Evolutionary conservation across 2,329 filamentous ascomycete genomes (phyloP).

Genomic region (Clarireedia hainanense): DNA sequence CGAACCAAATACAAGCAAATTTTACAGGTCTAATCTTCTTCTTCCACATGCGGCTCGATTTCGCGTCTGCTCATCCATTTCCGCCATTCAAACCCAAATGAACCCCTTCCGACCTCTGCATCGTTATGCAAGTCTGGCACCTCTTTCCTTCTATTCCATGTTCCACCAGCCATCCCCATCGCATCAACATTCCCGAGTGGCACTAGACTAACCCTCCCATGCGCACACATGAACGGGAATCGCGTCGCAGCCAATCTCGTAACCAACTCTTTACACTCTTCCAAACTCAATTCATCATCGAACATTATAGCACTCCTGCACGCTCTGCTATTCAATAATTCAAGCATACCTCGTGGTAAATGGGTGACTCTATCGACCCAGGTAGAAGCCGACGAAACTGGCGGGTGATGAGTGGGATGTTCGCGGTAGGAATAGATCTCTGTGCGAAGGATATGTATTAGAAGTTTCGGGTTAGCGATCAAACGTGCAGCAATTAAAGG

Average conservation of each 20-base stretch:
- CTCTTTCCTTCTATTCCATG: background rate
- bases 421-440: slow-evolving; percentile 58
- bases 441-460: slow-evolving; percentile 65
- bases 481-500: slow-evolving; percentile 70
- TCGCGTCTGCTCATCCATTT: background rate
- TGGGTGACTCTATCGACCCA: slow-evolving; percentile 59
- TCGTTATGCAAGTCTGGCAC: no score
- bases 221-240: slow-evolving; percentile 79
- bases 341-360: slow-evolving; percentile 69
- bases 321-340: slow-evolving; percentile 67
- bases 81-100: background rate
- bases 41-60: no score
- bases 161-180: background rate
- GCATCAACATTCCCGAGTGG: slow-evolving; percentile 46
- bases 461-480: slow-evolving; percentile 58
- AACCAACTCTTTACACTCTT: slow-evolving; percentile 54
- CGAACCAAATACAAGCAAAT: no score
- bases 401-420: background rate
- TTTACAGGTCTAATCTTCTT: no score
- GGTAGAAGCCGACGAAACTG: slow-evolving; percentile 14
- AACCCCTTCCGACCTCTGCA: no score
- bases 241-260: slow-evolving; percentile 49
- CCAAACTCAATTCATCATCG: slow-evolving; percentile 56
- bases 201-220: slow-evolving; percentile 62
- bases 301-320: slow-evolving; percentile 83